Conservation (phyloP, 2,329 filamentous ascomycete genomes). For the Talaromyces pinophilus region DNA sequence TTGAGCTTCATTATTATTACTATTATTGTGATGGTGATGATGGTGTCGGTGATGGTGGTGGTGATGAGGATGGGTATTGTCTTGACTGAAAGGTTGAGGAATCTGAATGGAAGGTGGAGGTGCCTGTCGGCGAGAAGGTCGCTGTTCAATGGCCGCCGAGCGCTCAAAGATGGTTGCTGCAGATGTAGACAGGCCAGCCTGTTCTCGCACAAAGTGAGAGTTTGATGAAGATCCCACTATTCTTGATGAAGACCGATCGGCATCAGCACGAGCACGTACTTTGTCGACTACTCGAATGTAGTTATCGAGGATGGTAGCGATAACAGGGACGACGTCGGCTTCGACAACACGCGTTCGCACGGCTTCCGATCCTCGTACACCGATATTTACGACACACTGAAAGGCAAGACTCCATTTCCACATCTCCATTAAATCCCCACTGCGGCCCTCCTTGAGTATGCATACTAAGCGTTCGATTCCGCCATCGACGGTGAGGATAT, state of each 20-base stretch:
- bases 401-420: constrained; percentile 99
- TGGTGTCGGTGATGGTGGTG: constrained; percentile 20
- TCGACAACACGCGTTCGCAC: constrained; percentile 95
- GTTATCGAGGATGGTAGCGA: constrained; percentile 96
- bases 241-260: constrained; percentile 61
- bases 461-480: constrained; percentile 94
- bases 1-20: constrained; percentile 17
- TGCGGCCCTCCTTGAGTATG: constrained; percentile 95
- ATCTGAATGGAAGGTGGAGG: constrained; percentile 85
- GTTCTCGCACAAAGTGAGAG: constrained; percentile 29
- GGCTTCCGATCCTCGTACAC: constrained; percentile 89
- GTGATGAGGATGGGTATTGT: constrained; percentile 51
- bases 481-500: constrained; percentile 97
- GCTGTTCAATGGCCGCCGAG: constrained; percentile 57
- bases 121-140: constrained; percentile 71
- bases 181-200: constrained; percentile 23
- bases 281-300: constrained; percentile 97
- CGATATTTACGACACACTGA: constrained; percentile 98
- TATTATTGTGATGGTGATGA: constrained; percentile 18
- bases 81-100: constrained; percentile 58
- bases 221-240: constrained; percentile 31
- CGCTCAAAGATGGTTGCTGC: constrained; percentile 44
- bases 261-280: constrained; percentile 80
- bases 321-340: constrained; percentile 98
- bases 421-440: constrained; percentile 99